Conservation (phyloP, 192 early-diverging fungal genomes). For the Podila clonocystis region DNA sequence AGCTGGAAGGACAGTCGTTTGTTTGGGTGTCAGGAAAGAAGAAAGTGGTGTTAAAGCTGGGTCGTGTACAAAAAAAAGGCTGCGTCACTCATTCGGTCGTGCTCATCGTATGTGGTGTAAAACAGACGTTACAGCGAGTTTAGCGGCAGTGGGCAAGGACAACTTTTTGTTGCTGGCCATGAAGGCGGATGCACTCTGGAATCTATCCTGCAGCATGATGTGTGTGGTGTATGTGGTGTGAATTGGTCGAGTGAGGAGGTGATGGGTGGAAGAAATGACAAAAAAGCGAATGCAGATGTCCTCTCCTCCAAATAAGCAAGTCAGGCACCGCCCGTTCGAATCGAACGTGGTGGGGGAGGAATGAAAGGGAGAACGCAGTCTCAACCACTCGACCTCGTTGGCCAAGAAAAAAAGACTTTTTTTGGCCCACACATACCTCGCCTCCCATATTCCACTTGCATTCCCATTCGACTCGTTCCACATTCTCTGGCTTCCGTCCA, state of each 20-base stretch:
- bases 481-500: neutral
- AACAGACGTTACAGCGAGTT: slow-evolving; percentile 23
- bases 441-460: neutral
- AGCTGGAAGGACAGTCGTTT: slow-evolving; percentile 17
- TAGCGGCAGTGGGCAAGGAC: slow-evolving; percentile 21
- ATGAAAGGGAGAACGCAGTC: neutral
- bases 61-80: neutral
- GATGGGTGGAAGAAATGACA: neutral
- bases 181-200: slow-evolving; percentile 33
- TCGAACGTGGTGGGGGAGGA: neutral
- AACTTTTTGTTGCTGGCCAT: slow-evolving; percentile 25
- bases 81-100: too few species aligned
- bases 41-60: neutral
- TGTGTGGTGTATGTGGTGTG: neutral
- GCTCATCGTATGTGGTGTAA: neutral
- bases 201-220: slow-evolving; percentile 31
- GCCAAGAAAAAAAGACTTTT: neutral
- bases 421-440: too few species aligned
- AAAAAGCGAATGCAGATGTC: too few species aligned
- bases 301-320: too few species aligned
- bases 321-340: neutral
- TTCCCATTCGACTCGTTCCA: neutral
- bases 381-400: neutral
- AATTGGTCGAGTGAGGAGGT: neutral
- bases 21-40: neutral